Evolutionary conservation across 1,284 basidiomycete species (phyloP).

Genomic region (Ganoderma boninense): DNA sequence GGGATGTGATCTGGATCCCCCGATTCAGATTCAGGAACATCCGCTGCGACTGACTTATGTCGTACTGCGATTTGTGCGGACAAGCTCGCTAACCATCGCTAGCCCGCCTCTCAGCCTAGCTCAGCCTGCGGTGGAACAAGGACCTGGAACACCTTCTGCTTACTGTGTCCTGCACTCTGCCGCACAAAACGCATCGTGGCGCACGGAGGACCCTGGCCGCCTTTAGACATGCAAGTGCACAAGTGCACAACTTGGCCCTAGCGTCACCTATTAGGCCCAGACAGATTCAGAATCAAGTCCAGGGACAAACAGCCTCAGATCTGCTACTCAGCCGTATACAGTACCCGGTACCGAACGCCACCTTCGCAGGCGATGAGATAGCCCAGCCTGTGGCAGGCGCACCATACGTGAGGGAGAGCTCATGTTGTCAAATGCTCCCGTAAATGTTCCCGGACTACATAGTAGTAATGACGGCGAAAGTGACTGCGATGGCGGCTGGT

Average conservation of each 20-base stretch:
- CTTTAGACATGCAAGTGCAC: background rate
- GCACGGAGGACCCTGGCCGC: background rate
- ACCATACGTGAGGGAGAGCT: background rate
- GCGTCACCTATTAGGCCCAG: background rate
- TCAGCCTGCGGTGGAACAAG: background rate
- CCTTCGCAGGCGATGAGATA: background rate
- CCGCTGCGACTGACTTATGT: background rate
- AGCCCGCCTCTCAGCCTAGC: background rate
- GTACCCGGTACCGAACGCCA: background rate
- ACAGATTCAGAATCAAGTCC: background rate
- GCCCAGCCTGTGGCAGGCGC: background rate
- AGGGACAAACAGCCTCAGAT: background rate
- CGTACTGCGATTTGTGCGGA: conserved; percentile 7
- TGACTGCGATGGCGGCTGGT: background rate
- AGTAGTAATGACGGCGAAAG: conserved; percentile 3
- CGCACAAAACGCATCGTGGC: background rate
- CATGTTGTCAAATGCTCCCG: background rate
- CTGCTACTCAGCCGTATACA: background rate
- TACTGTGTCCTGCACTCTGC: background rate
- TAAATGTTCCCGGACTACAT: background rate
- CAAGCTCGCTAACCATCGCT: background rate
- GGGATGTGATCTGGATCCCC: background rate
- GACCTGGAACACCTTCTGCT: background rate
- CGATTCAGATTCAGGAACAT: background rate
- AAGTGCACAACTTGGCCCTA: background rate